Base-by-base conservation (phyloP, 306 rosid species). In the Ormosia emarginata region DNA sequence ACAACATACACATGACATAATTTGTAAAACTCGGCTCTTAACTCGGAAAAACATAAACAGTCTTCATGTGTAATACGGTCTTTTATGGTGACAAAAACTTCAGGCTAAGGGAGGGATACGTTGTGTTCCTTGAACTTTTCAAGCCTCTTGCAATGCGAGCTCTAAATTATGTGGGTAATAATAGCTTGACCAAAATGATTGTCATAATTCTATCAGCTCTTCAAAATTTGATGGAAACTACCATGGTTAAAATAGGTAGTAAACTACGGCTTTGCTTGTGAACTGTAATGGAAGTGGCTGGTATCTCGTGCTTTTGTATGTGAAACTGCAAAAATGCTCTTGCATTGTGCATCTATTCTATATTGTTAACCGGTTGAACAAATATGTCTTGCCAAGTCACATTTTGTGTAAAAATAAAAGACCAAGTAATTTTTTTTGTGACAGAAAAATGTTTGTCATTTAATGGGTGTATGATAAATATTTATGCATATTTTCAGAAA, bases 401-500 rank as follows among this genome's bases (percentile, higher is more conserved):
- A 59, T 34, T 41, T 79, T 29, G 59, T 11, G 47, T 61, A 56
- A 56, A 66, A 37, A 56, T 75, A 61, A 71, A 79, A 58, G 30
- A 61, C 17, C 40, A 37, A 8, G 7, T 40, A 7, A 8, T 43
- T 67, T 70, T 24, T 24, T 24, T 24, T 24, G 73, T 33, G 52
- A 39, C 14, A 62, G 66, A 74, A 41, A 64, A 80, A 17, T 46
- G 32, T 61, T 50, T 62, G 50, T 81, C 52, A 33, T 39, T 71
- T 78, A 85, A 79, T 80, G 78, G 29, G 59, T 24, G 57, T 53
- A 49, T 71, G 80, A 67, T 58, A 71, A 39, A 24, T 24, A 24
- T 24, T 69, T 78, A 33, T 80, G 36, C n/a, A 59, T 55, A 13
- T 56, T 69, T 81, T 65, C 95, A 95, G 98, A 95, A 90, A 95